Evolutionary conservation across 1,139 yeast species (phyloP).

Genomic region (Scheffersomyces insectosa): DNA sequence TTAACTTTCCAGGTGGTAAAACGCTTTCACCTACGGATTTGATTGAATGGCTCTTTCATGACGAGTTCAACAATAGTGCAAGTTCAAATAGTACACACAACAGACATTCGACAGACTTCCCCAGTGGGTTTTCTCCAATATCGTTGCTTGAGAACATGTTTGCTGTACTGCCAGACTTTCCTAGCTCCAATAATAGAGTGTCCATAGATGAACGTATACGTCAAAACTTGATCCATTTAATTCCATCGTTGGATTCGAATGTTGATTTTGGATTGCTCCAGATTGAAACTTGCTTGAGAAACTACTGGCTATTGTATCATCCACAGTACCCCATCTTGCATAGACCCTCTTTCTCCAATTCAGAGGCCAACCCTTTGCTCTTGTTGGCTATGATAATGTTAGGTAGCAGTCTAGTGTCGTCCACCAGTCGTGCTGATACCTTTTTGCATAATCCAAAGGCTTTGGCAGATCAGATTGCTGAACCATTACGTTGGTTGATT

Average conservation of each 20-base stretch:
- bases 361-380: slow-evolving; percentile 50
- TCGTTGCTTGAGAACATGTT: slow-evolving; percentile 31
- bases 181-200: slow-evolving; percentile 26
- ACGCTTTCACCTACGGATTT: slow-evolving; percentile 28
- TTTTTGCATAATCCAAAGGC: slow-evolving; percentile 17
- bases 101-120: slow-evolving; percentile 10
- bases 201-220: slow-evolving; percentile 27
- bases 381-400: slow-evolving; percentile 56
- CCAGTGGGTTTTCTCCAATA: slow-evolving; percentile 23
- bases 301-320: slow-evolving; percentile 59
- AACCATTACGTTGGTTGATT: slow-evolving; percentile 62
- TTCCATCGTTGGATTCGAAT: slow-evolving; percentile 34
- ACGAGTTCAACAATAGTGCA: slow-evolving; percentile 13
- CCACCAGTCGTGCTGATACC: slow-evolving; percentile 16
- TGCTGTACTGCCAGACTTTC: slow-evolving; percentile 31
- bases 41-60: slow-evolving; percentile 32
- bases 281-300: slow-evolving; percentile 27
- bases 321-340: slow-evolving; percentile 63
- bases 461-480: slow-evolving; percentile 47
- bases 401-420: slow-evolving; percentile 33
- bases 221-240: slow-evolving; percentile 24
- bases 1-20: slow-evolving; percentile 2
- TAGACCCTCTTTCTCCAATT: slow-evolving; percentile 59
- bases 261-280: slow-evolving; percentile 26
- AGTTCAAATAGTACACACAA: slow-evolving; percentile 2